Evolutionary conservation across 495 filamentous ascomycete genomes (phyloP).

Genomic region (Trichoderma erinaceum): DNA sequence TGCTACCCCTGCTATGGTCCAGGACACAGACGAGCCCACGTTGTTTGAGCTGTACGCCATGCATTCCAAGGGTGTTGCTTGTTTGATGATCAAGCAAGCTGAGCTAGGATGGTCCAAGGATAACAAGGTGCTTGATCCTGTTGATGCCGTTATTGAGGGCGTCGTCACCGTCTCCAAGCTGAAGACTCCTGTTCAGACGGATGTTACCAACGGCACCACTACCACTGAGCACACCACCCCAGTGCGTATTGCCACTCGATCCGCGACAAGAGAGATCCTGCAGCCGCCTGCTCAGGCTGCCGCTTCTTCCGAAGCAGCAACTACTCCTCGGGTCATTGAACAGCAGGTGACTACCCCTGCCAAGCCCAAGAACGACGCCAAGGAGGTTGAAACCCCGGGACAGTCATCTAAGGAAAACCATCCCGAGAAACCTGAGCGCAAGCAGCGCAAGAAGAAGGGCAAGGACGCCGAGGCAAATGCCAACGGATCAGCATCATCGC

Average conservation of each 20-base stretch:
- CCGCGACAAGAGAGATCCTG: constrained; percentile 33
- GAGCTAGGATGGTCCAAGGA: constrained; percentile 87
- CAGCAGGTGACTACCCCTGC: constrained; percentile 22
- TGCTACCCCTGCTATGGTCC: constrained; percentile 48
- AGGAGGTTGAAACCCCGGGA: constrained; percentile 36
- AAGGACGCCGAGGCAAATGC: constrained; percentile 18
- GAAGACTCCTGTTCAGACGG: constrained; percentile 30
- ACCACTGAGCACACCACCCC: constrained; percentile 20
- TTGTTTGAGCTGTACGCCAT: constrained; percentile 94
- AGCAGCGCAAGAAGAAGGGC: constrained; percentile 42
- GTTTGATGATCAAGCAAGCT: constrained; percentile 71
- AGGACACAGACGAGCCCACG: constrained; percentile 49
- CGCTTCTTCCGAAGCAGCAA: constrained; percentile 1
- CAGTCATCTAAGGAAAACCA: constrained; percentile 23
- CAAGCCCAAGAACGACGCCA: constrained; percentile 34
- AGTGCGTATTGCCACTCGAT: constrained; percentile 33
- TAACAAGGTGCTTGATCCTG: constrained; percentile 68
- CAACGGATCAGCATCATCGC: background rate
- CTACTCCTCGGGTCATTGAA: constrained; percentile 22
- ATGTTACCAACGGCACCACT: constrained; percentile 24
- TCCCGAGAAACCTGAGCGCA: constrained; percentile 40
- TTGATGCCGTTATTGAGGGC: constrained; percentile 66
- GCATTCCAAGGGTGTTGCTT: constrained; percentile 92
- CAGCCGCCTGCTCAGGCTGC: constrained; percentile 27
- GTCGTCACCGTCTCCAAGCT: constrained; percentile 46